Base-by-base conservation (phyloP, 2,329 filamentous ascomycete genomes). In the Claviceps maximensis region DNA sequence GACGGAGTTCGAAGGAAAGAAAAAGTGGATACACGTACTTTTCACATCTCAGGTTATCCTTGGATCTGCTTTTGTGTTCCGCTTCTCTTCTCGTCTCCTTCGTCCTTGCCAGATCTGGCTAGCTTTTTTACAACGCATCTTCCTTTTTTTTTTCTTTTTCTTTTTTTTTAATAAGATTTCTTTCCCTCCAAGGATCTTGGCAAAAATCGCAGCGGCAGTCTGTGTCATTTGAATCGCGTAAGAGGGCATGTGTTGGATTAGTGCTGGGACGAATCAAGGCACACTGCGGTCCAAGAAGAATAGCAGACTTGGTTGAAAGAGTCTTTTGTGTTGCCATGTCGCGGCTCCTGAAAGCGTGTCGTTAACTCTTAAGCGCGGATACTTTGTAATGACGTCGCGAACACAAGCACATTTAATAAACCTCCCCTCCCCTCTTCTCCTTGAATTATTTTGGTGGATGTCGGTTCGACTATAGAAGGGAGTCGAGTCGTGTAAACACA, bases 401-500 rank as follows among this genome's bases (percentile, higher is more conserved):
- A 4, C 19, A 12, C n/a, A 41, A 42, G 9, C 19, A 4, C 7
- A 4, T 21, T 13, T 9, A 42, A 21, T 19, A 42, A 23, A 45
- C 2, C 15, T 15, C 13, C 44, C 15, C 23, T 9, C 15, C 9
- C 3, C 15, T 12, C 17, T 21, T 29, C 15, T 7, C 17, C 25
- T 38, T n/a, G 2, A 7, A 7, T 38, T 7, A 38, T 38, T 15
- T 9, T 33, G 45, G 27, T 17, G 27, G 44, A 17, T 41, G 41
- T 36, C 17, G 27, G 17, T 41, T 38, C n/a, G 51, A 56, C 73
- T 80, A 98, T 68, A 98, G 83, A 57, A 98, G 77, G 50, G 93
- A 97, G 74, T 98, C 93, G 63, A 98, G 86, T 66, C 91, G 83
- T 58, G 93, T 98, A 70, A 98, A 98, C 64, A 98, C 93, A 73